Base-by-base conservation (phyloP, 2,329 filamentous ascomycete species). In the Fusarium sambucinum region DNA sequence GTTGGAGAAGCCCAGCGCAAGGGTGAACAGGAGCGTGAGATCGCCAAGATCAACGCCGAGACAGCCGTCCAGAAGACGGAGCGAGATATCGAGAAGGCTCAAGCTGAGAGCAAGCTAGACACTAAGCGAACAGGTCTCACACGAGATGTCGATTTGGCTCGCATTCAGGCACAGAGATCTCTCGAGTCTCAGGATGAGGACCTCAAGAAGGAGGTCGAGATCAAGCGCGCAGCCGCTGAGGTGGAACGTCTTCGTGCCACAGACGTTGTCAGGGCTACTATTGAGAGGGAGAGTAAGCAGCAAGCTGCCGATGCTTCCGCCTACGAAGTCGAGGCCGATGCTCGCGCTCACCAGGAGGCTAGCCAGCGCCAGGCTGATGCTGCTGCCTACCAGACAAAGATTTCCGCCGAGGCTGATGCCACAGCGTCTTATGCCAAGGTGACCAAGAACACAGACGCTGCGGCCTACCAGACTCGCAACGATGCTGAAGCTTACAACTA, bases 41-140 rank as follows among this genome's bases (percentile, higher is more conserved):
- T 96, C 41, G 92, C 92, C 72, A 95, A 94, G 82, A 96, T 96
- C 80, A 88, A 94, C 77, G 92, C 93, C 69, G 89, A 93, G 72
- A 96, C 93, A 1, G 92, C 92, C 2, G 92, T 96, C 2, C 86
- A 92, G 63, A 93, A 95, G 82, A 96, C 93, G 1, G 89, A 95
- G 76, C 89, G 92, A 50, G 93, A 95, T 76, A 90, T 91, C 45
- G 92, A 96, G 80, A 92, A 93, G 65, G 91, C 92, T 4, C 80
- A 86, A 46, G 93, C 93, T 42, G 92, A 96, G 76, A 91, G 92
- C 13, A 89, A 89, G 55, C 86, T 96, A 54, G 87, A 89, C 37
- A 92, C 90, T 19, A 86, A 88, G 70, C 89, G 94, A 79, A 91
- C 92, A 2, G 85, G 86, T 52, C 89, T 96, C 60, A 86, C 88